Evolutionary conservation across 768 basidiomycete genomes (phyloP), one percentile per base, ranked within the genome.

Genomic region (Gymnopilus dilepis): DNA sequence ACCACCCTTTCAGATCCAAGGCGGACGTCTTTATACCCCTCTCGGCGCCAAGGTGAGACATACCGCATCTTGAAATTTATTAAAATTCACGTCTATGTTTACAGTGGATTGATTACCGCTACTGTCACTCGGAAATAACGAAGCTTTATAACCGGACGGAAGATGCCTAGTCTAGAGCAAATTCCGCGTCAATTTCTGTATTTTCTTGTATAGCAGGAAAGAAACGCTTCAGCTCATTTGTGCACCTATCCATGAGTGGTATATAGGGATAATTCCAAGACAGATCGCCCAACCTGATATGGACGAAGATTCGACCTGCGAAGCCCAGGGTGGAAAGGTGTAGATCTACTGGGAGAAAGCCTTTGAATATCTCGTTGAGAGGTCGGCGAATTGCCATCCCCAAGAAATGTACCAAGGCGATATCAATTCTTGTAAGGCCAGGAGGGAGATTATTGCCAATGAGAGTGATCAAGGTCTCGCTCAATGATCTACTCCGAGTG

Each of bases 21-120:
- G 94, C 93, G 17, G 94, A 97, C 73, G 95, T 97, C 24, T 97
- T 96, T 75, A 80, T 86, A 62, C 94, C 95, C 51, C 78, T 94
- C 61, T 83, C 89, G 34, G 91, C 92, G n/a, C 94, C 95, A 21
- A 93, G 91, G 92, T 91, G 66, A n/a, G 45, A n/a, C n/a, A n/a
- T n/a, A n/a, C 17, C 31, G 28, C 17, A 17, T 17, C 31, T 28
- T 2, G 28, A 17, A 4, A 9, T 26, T 1, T 22, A n/a, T n/a
- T n/a, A n/a, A n/a, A n/a, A n/a, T n/a, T n/a, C n/a, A n/a, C 2
- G 28, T 4, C 17, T 30, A 6, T 17, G 7, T n/a, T 50, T 50
- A 3, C 15, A 50, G 47, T 22, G 59, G 59, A n/a, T 28, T 60
- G 13, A 60, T 60, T 45, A 34, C 59, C 30, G 59, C 59, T 12